Evolutionary conservation across 2,329 filamentous ascomycete species (phyloP), one percentile per base, ranked within the genome.

Genomic region (Rhytidhysteron rufulum): DNA sequence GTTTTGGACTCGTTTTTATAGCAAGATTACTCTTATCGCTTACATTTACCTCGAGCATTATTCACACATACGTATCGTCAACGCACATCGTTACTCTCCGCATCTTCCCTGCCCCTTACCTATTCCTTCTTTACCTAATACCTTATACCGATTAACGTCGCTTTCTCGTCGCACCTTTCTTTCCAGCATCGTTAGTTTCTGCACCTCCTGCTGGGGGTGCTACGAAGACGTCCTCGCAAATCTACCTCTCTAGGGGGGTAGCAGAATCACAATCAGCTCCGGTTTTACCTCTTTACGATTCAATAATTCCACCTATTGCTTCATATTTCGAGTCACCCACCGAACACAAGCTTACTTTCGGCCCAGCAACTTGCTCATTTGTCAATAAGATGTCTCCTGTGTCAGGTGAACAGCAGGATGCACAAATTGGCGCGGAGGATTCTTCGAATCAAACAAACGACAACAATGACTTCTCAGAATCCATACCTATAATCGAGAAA

Each of bases 211-310:
- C 29, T 20, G 50, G 57, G 45, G 56, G 55, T 54, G 51, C 48
- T 50, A 32, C 38, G 37, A 69, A 50, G 20, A 72, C 69, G 69
- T 70, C 71, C 65, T 73, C 69, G 34, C 65, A 72, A 43, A 72
- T 73, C 25, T 58, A 71, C 40, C 60, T 74, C 36, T 73, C 70
- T 18, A 54, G 69, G 39, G 69, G 64, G 39, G 67, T 72, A 43
- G 69, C 70, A 31, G 60, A 54, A 21, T 58, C 62, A 22, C 49
- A 60, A 40, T 59, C 59, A 20, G 49, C 54, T 30, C 47, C 55
- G 27, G 40, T 47, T n/a, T 45, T 54, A 49, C 47, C 58, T 40
- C n/a, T 48, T 30, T 30, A 43, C 13, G 33, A 47, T 22, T 33
- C 41, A 19, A 39, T 47, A 11, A 40, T 45, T 43, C 38, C 48